phyloP scores from a whole-genome alignment of 2,329 filamentous ascomycete species.

The Salinomyces thailandicus region DNA sequence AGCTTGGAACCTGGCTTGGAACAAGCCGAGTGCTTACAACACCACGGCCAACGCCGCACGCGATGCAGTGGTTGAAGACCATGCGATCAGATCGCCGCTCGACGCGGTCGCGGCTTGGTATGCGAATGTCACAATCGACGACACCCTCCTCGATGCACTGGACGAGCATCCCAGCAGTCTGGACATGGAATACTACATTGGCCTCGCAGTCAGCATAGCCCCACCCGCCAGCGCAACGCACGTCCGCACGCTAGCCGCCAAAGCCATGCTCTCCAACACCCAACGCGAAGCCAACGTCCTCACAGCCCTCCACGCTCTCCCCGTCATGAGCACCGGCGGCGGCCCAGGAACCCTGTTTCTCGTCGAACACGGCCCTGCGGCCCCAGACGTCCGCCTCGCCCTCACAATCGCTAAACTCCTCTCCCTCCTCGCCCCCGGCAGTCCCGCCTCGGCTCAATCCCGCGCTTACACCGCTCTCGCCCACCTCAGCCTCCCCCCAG shows the following conservation, averaged over 20 bases:
- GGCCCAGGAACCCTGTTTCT: slow-evolving; percentile 27
- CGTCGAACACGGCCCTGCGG: slow-evolving; percentile 45
- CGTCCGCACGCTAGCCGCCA: slow-evolving; percentile 47
- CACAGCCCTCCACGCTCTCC: slow-evolving; percentile 44
- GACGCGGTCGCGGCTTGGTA: slow-evolving; percentile 90
- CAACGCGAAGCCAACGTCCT: slow-evolving; percentile 42
- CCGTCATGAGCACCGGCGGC: slow-evolving; percentile 22
- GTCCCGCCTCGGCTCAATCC: slow-evolving; percentile 23
- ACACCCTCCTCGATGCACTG: slow-evolving; percentile 50
- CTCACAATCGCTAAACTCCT: slow-evolving; percentile 51
- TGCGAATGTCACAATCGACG: slow-evolving; percentile 63
- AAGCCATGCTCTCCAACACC: slow-evolving; percentile 47
- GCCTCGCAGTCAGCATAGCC: slow-evolving; percentile 60
- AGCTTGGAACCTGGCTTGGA: slow-evolving; percentile 83
- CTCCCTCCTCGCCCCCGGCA: slow-evolving; percentile 28
- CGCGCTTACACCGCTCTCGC: slow-evolving; percentile 32
- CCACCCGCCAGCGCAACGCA: slow-evolving; percentile 67
- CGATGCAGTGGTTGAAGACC: slow-evolving; percentile 75
- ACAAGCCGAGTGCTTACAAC: slow-evolving; percentile 61
- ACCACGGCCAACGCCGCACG: slow-evolving; percentile 59
- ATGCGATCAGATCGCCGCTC: slow-evolving; percentile 72
- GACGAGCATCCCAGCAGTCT: slow-evolving; percentile 37
- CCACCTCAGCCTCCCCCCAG: slow-evolving; percentile 29
- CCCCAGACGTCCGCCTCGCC: slow-evolving; percentile 47
- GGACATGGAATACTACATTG: slow-evolving; percentile 43